Base-by-base conservation (phyloP, 2,329 filamentous ascomycete species). In the Xylaria sp. region DNA sequence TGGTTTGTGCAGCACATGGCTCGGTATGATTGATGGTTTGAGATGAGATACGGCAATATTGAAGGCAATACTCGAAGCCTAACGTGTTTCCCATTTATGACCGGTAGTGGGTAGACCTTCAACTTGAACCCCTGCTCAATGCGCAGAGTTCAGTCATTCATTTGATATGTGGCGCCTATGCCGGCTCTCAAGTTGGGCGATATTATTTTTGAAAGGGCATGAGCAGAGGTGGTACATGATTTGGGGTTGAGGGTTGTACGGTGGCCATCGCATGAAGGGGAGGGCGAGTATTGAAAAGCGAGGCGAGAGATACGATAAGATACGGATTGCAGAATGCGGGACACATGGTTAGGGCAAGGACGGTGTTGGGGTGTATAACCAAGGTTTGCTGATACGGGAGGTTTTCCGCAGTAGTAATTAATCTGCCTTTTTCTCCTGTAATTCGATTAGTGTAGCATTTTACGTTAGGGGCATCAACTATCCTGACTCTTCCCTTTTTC, bases 21-120 rank as follows among this genome's bases (percentile, higher is more conserved):
- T 73, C 70, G 70, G 72, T 70, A 74, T 63, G 73, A 76, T 20
- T 74, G 72, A 75, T 70, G 73, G 72, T 73, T 73, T 72, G 55
- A 69, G 66, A 73, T 65, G 73, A 72, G 69, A 72, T 57, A 70
- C 69, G 66, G 68, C 63, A 71, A 58, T 62, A 65, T 68, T 48
- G 8, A 55, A 72, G 54, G 69, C 63, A 69, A 72, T 41, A 58
- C 72, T 54, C 58, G 71, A 50, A 56, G 50, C 64, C 28, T 41
- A 65, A 51, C 34, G 62, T 65, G 55, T 64, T 70, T 69, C 70
- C 72, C 70, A 67, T 72, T 71, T 71, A 68, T 55, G 48, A 59
- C 61, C 63, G 69, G 61, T 57, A 64, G 68, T 55, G 46, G 63
- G 65, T 52, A 62, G 57, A 28, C 13, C 20, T 62, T 63, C 64